Evolutionary conservation across 805 yeast genomes (phyloP).

Genomic region (Candida vaughaniae): DNA sequence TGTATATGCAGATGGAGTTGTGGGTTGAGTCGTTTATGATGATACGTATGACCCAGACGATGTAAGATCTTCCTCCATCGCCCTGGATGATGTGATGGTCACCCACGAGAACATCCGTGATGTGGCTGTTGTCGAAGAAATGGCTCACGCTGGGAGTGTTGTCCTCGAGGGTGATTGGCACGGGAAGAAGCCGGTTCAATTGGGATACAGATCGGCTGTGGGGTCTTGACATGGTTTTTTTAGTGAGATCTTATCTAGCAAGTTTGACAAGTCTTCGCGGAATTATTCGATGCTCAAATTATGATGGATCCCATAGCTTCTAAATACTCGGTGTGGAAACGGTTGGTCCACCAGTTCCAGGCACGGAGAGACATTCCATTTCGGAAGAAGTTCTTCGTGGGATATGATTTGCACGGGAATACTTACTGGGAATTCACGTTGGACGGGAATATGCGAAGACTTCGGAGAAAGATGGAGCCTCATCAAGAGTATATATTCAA

Average conservation of each 20-base stretch:
- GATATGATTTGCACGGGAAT: constrained; percentile 81
- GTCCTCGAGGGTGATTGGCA: constrained; percentile 35
- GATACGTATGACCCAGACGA: constrained; percentile 39
- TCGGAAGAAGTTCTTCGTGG: constrained; percentile 65
- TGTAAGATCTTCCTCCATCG: constrained; percentile 35
- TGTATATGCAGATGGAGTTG: constrained; percentile 47
- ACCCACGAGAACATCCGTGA: constrained; percentile 43
- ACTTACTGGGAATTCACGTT: constrained; percentile 80
- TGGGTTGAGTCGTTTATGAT: constrained; percentile 35
- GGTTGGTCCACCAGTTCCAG: constrained; percentile 54
- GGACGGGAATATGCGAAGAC: constrained; percentile 49
- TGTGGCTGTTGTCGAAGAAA: constrained; percentile 25
- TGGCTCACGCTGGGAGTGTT: constrained; percentile 15
- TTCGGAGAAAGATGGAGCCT: constrained; percentile 67
- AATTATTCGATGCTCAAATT: too few relatives aligned
- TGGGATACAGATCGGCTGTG: constrained; percentile 21
- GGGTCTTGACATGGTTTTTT: constrained; percentile 7
- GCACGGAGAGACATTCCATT: constrained; percentile 66
- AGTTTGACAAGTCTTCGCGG: too few relatives aligned
- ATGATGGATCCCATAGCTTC: constrained; percentile 50
- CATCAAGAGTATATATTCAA: constrained; percentile 44
- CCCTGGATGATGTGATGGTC: constrained; percentile 39
- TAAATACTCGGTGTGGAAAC: constrained; percentile 51
- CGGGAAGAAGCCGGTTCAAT: constrained; percentile 33
- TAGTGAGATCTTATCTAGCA: too few relatives aligned